Evolutionary conservation across 208 protist genomes (phyloP).

Genomic region (Leptomonas seymouri): DNA sequence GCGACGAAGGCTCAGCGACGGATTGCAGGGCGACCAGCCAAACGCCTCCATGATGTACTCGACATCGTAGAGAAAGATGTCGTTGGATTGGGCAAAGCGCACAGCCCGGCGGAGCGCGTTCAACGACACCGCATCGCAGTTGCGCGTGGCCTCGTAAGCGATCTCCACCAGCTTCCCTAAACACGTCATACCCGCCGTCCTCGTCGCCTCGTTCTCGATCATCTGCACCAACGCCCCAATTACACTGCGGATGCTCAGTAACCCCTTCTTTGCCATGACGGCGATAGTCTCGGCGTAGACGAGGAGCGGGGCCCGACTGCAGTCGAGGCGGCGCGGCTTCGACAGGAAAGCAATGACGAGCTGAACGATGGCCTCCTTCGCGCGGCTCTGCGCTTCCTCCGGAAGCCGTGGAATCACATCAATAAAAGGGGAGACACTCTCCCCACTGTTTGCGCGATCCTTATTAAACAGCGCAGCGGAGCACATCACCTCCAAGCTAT

Average conservation of each 20-base stretch:
- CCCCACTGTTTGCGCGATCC: slow-evolving; percentile 54
- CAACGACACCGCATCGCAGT: slow-evolving; percentile 61
- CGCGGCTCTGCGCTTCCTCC: slow-evolving; percentile 38
- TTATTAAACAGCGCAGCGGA: slow-evolving; percentile 65
- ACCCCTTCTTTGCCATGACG: slow-evolving; percentile 59
- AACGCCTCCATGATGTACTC: slow-evolving; percentile 89
- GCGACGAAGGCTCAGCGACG: slow-evolving; percentile 44
- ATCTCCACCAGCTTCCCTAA: slow-evolving; percentile 87
- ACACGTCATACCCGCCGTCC: slow-evolving; percentile 83
- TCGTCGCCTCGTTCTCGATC: slow-evolving; percentile 71
- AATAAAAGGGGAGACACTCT: slow-evolving; percentile 71
- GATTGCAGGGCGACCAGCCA: slow-evolving; percentile 81
- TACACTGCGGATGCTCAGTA: slow-evolving; percentile 71
- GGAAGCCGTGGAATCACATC: slow-evolving; percentile 57
- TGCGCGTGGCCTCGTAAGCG: slow-evolving; percentile 56
- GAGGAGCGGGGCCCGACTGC: slow-evolving; percentile 69
- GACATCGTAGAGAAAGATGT: slow-evolving; percentile 86
- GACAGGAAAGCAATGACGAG: slow-evolving; percentile 74
- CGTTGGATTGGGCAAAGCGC: slow-evolving; percentile 67
- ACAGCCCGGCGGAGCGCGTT: slow-evolving; percentile 54
- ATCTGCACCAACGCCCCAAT: slow-evolving; percentile 64
- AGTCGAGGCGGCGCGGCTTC: slow-evolving; percentile 68
- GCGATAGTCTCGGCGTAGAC: slow-evolving; percentile 86
- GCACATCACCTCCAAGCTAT: slow-evolving; percentile 76
- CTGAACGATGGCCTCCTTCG: slow-evolving; percentile 71